Conservation (phyloP, 2,329 filamentous ascomycete species). For the Berkeleyomyces basicola region DNA sequence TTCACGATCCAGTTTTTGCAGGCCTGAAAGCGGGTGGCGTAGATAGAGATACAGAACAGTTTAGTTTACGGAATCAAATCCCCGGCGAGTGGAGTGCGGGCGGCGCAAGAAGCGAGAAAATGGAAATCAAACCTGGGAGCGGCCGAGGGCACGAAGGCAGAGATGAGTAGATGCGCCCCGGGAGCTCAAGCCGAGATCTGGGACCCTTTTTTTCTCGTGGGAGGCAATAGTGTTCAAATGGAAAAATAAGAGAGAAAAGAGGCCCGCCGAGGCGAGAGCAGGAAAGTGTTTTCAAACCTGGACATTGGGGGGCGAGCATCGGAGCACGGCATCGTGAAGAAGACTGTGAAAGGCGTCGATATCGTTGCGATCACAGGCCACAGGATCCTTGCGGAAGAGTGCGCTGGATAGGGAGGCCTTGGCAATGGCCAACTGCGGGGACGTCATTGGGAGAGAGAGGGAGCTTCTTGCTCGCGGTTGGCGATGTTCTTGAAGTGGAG, state of each 20-base stretch:
- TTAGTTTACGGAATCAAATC: constrained; percentile 20
- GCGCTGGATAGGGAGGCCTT: constrained; percentile 63
- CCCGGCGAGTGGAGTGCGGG: neutral
- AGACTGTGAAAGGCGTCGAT: constrained; percentile 52
- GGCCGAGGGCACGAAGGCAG: constrained; percentile 4
- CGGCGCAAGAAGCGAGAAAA: constrained; percentile 14
- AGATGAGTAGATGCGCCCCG: neutral
- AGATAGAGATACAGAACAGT: constrained; percentile 20
- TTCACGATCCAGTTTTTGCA: constrained; percentile 75
- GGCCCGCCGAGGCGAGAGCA: constrained; percentile 13
- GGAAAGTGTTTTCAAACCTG: constrained; percentile 53
- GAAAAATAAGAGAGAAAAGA: neutral
- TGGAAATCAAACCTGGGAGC: constrained; percentile 14
- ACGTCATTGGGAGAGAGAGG: constrained; percentile 21
- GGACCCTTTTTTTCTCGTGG: neutral
- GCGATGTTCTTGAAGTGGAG: neutral
- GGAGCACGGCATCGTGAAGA: constrained; percentile 46
- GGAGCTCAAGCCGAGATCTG: neutral
- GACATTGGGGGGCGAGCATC: constrained; percentile 67
- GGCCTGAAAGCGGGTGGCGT: constrained; percentile 36
- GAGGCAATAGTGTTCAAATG: neutral
- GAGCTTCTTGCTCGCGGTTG: neutral
- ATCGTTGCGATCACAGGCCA: constrained; percentile 47
- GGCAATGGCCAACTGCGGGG: constrained; percentile 57
- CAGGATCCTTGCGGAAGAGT: constrained; percentile 59